phyloP scores from a whole-genome alignment of 225 moss, liverwort and hornwort species.

The Asterella californica region DNA sequence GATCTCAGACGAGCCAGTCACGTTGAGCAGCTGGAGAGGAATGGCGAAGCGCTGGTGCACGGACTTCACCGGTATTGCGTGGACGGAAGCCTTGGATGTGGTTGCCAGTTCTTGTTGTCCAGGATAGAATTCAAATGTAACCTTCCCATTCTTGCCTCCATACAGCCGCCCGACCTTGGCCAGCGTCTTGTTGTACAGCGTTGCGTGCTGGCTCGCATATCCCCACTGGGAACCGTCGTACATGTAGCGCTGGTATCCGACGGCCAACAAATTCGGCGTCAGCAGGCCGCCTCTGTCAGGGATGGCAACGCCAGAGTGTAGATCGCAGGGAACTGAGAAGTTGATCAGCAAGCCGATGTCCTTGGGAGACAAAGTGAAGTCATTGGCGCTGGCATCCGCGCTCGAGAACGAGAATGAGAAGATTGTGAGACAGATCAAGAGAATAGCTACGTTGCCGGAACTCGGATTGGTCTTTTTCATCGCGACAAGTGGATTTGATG shows the following conservation, averaged over 20 bases:
- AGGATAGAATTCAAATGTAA: slow-evolving; percentile 18
- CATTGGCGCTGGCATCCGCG: background rate
- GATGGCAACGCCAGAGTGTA: slow-evolving; percentile 23
- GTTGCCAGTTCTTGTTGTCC: background rate
- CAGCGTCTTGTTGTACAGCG: slow-evolving; percentile 27
- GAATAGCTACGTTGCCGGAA: background rate
- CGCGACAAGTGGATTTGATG: background rate
- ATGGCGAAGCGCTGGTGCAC: slow-evolving; percentile 40
- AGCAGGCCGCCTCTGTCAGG: slow-evolving; percentile 38
- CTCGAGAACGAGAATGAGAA: background rate
- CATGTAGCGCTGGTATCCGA: slow-evolving; percentile 30
- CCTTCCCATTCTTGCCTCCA: background rate
- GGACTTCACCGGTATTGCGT: slow-evolving; percentile 13
- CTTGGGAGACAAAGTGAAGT: background rate
- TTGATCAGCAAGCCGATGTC: slow-evolving; percentile 30
- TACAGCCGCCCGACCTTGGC: slow-evolving; percentile 20
- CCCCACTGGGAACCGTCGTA: slow-evolving; percentile 26
- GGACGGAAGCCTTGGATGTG: slow-evolving; percentile 15
- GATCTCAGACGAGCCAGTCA: background rate
- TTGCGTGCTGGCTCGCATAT: slow-evolving; percentile 1
- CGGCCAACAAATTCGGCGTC: slow-evolving; percentile 25
- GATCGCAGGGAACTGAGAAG: slow-evolving; percentile 47
- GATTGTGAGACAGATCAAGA: background rate
- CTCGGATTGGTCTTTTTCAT: background rate
- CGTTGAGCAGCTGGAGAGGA: slow-evolving; percentile 33